Evolutionary conservation across 1,284 basidiomycete species (phyloP).

Genomic region (Trametes sp.): DNA sequence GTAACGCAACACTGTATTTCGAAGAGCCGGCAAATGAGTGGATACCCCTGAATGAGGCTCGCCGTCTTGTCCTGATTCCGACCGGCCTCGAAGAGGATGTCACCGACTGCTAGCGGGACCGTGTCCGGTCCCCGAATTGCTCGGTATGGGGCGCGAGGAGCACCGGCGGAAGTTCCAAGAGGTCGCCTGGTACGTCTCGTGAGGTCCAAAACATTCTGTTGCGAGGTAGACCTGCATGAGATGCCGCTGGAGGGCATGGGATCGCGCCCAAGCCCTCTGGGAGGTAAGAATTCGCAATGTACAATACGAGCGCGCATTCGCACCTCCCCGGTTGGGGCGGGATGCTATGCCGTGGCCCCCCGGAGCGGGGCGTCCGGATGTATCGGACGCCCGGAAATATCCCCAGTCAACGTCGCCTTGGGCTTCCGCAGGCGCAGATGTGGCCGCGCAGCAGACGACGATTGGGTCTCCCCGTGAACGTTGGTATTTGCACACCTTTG

Average conservation of each 20-base stretch:
- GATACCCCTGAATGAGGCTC: background rate
- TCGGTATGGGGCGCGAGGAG: background rate
- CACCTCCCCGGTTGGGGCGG: background rate
- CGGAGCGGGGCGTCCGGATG: background rate
- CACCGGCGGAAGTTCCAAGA: background rate
- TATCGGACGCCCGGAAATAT: too few relatives aligned
- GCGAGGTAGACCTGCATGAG: background rate
- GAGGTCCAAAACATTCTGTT: background rate
- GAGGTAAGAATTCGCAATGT: background rate
- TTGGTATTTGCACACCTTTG: background rate
- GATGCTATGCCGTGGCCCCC: background rate
- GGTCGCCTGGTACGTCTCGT: background rate
- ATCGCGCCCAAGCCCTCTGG: background rate
- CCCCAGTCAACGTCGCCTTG: background rate
- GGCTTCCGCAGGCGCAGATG: background rate
- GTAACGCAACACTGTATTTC: background rate
- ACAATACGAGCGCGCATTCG: background rate
- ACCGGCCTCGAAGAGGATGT: background rate
- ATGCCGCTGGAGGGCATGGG: background rate
- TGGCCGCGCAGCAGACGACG: background rate
- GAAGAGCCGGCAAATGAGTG: background rate
- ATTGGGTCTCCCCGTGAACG: background rate
- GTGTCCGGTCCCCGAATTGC: background rate
- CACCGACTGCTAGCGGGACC: background rate
- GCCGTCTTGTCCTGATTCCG: background rate